phyloP scores from a whole-genome alignment of 129 eudicot genomes.

The Flaveria robusta region DNA sequence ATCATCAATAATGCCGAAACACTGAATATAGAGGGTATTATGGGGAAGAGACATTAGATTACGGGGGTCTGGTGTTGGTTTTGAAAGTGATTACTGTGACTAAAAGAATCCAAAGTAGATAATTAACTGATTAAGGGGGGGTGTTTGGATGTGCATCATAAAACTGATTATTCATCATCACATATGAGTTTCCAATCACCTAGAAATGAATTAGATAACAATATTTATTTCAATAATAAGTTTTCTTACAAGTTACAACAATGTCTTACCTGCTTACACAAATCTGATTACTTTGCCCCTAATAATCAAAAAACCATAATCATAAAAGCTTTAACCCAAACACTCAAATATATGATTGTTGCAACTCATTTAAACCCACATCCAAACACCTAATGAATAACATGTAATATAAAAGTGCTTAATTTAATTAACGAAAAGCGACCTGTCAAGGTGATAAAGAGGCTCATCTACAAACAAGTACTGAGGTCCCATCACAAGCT shows the following conservation, averaged over 20 bases:
- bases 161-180: neutral
- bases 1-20: constrained; percentile 97
- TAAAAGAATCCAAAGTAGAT: neutral
- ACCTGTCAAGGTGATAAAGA: constrained; percentile 93
- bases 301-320: neutral
- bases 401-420: neutral
- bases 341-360: neutral
- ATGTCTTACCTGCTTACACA: neutral
- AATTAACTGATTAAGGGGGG: neutral
- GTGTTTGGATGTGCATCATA: neutral
- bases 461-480: constrained; percentile 90
- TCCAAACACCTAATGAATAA: neutral
- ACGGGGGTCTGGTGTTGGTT: neutral
- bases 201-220: no score
- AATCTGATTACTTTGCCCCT: neutral
- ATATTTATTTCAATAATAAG: no score
- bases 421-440: neutral
- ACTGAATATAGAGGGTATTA: constrained; percentile 43
- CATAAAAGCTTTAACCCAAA: neutral
- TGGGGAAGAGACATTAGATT: neutral
- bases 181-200: no score
- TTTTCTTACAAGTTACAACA: no score
- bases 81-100: neutral
- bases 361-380: neutral
- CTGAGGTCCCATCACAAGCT: constrained; percentile 90